Evolutionary conservation across 73 alveolate genomes (phyloP), one percentile per base, ranked within the genome.

Genomic region (Tetrahymena malaccensis): DNA sequence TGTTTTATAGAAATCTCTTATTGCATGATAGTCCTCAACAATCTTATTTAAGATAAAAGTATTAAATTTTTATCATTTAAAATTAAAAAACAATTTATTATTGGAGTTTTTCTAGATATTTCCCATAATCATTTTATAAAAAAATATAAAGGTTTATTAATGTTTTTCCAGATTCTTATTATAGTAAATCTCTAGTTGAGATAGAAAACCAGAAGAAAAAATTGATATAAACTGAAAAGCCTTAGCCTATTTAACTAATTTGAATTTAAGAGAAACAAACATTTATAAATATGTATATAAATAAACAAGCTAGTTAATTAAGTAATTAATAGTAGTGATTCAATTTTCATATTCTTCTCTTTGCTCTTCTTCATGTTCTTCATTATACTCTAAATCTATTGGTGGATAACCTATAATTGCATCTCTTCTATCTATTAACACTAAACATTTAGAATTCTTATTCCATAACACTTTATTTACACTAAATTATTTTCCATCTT

Each of bases 391-490:
- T 31, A 96, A 43, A 85, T 97, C 98, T 85, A 97, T 93, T 93
- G 96, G 97, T 13, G 99, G 99, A 97, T 97, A 98, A 0, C 98
- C 99, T 44, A 98, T 97, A 94, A 98, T 43, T 96, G 97, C 95
- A 93, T 96, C 98, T 43, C 96, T 97, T 95, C 96, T 97, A 94
- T 98, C 99, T 37, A 96, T 96, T 93, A 97, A 96, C 19, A 97
- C 94, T 43, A 98, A 94, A 31, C 98, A 94, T 95, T 95, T 97
- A 50, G 99, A 99, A 95, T 98, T 98, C 10, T 98, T 97, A 58
- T 98, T 98, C 99, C 99, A 98, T 94, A 96, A 97, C 35, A 98
- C 94, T 94, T 96, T 96, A 43, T 95, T 93, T 13, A 98, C 99
- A 85, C 94, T 85, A 94, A 97, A 98, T 83, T 96, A 97, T 93